These are phyloP conservation scores for Saposhnikovia divaricata DNA, from an alignment of 129 eudicot species.

Conservation along the genomic window DNA sequence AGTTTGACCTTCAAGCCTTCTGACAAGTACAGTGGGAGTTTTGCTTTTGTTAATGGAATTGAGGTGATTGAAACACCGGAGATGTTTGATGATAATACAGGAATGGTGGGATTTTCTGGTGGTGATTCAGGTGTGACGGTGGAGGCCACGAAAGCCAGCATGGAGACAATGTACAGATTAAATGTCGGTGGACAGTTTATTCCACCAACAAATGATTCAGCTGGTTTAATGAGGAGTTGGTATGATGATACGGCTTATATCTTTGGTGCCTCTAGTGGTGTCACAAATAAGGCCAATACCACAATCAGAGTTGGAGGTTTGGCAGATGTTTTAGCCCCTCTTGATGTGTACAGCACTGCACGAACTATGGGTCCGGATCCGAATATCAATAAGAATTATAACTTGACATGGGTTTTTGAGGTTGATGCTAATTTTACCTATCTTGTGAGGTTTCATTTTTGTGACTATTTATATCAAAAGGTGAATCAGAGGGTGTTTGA, in stretches of 20 bases:
- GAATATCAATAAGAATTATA: constrained; percentile 35
- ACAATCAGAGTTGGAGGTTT: constrained; percentile 22
- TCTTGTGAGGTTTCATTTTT: constrained; percentile 66
- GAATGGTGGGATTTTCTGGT: constrained; percentile 32
- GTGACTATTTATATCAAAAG: constrained; percentile 32
- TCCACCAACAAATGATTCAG: constrained; percentile 51
- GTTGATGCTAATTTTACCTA: constrained; percentile 64
- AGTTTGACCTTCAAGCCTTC: constrained; percentile 47
- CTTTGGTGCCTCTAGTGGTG: constrained; percentile 38
- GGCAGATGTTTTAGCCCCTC: constrained; percentile 45
- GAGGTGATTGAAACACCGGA: constrained; percentile 47
- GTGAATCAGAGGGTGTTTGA: constrained; percentile 50
- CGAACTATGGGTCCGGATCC: constrained; percentile 53
- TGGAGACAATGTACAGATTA: constrained; percentile 46
- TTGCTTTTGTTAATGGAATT: constrained; percentile 71
- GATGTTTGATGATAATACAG: constrained; percentile 35
- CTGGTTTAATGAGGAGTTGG: constrained; percentile 57
- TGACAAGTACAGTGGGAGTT: constrained; percentile 24
- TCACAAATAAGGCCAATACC: constrained; percentile 20
- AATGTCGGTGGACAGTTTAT: constrained; percentile 72
- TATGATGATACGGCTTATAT: constrained; percentile 67
- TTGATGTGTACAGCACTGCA: constrained; percentile 47
- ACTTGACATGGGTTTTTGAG: constrained; percentile 63
- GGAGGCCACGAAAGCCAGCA: constrained; percentile 21
- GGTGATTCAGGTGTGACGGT: constrained; percentile 20